A percentile compares a stretch with the other conserved stretches of the same genome.
These are phyloP conservation scores for Monosporascus sp. DNA, from an alignment of 2,329 filamentous ascomycete genomes.

Conservation along the genomic window DNA sequence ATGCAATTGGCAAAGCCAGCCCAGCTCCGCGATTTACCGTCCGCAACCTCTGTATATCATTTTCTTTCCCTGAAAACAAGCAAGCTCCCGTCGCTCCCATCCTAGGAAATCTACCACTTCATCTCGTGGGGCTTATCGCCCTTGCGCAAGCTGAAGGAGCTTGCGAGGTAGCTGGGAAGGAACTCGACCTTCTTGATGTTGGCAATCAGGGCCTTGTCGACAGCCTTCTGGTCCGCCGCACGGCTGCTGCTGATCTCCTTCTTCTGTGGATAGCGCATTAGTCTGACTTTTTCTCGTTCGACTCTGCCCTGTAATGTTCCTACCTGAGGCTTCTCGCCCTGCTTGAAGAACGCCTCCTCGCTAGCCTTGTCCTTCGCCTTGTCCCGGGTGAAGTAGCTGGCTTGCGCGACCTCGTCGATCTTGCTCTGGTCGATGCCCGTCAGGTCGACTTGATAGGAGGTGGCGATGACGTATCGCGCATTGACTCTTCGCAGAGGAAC, in stretches of 20 bases:
- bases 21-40: constrained; percentile 42
- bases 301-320: constrained; percentile 27
- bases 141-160: constrained; percentile 97
- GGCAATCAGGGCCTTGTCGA: constrained; percentile 93
- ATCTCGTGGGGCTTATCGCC: constrained; percentile 99
- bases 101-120: constrained; percentile 72
- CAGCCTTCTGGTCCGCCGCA: constrained; percentile 94
- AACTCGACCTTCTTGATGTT: constrained; percentile 98
- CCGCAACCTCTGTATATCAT: constrained; percentile 34
- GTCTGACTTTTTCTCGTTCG: background rate
- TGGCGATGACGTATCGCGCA: constrained; percentile 89
- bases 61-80: constrained; percentile 22
- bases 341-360: constrained; percentile 99
- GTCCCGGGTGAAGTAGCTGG: constrained; percentile 94
- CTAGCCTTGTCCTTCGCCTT: constrained; percentile 92
- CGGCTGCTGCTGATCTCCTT: constrained; percentile 90
- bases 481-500: constrained; percentile 94
- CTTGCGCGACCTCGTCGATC: constrained; percentile 69
- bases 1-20: constrained; percentile 59
- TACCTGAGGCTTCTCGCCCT: constrained; percentile 97
- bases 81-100: constrained; percentile 6
- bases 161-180: constrained; percentile 88
- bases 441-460: constrained; percentile 79
- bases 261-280: constrained; percentile 62
- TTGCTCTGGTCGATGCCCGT: constrained; percentile 84